Conservation (phyloP, 176 grass and related monocot species). For the Carex pumila region DNA sequence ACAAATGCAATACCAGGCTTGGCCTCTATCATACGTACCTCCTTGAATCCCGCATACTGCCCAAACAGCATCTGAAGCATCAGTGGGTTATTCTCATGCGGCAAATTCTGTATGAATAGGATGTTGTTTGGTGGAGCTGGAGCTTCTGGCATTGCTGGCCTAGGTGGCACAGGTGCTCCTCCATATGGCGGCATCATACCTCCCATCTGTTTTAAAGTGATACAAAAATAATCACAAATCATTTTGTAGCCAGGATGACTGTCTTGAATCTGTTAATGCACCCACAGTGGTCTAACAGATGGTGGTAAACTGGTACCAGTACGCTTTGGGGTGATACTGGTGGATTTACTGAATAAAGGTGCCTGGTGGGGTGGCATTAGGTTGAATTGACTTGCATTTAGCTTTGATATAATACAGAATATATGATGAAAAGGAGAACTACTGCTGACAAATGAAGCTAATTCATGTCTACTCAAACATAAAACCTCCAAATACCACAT, state of each 20-base stretch:
- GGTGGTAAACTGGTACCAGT: neutral
- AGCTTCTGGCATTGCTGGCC: slow-evolving; percentile 63
- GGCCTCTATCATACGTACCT: slow-evolving; percentile 81
- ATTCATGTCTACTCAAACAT: neutral
- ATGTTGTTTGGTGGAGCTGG: slow-evolving; percentile 81
- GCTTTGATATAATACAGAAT: neutral
- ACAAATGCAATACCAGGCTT: slow-evolving; percentile 93
- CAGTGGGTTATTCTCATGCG: slow-evolving; percentile 65
- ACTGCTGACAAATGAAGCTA: neutral
- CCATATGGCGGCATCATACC: slow-evolving; percentile 54
- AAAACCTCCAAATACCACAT: neutral
- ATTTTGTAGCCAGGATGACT: neutral
- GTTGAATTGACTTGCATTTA: neutral
- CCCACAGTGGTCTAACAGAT: neutral
- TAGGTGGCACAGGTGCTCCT: slow-evolving; percentile 54
- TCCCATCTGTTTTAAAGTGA: neutral
- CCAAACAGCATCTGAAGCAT: slow-evolving; percentile 92
- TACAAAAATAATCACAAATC: neutral
- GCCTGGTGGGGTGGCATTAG: neutral
- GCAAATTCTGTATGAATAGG: slow-evolving; percentile 87
- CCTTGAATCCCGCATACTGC: slow-evolving; percentile 89
- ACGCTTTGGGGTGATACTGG: too few relatives aligned
- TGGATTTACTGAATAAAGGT: neutral
- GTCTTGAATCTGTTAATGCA: neutral
- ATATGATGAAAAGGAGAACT: neutral